Percentiles rank a stretch among this genome's conserved stretches.
Conservation (phyloP, 768 basidiomycete species). For the Lepiota subincarnata region DNA sequence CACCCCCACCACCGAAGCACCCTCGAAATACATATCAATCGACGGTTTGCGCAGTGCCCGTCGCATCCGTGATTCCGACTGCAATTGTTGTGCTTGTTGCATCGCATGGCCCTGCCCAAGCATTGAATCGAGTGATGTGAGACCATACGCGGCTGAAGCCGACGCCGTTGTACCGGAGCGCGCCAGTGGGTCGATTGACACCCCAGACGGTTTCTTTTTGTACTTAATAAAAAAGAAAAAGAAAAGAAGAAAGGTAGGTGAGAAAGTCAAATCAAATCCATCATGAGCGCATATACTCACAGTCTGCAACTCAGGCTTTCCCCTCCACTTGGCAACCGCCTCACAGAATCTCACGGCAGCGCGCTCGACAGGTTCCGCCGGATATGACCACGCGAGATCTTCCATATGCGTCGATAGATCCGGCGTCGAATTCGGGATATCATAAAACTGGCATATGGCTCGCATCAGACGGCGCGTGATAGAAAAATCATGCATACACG, state of each 20-base stretch:
- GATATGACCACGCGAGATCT: slow-evolving; percentile 72
- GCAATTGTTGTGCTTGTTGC: slow-evolving; percentile 1
- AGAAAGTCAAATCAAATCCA: slow-evolving; percentile 13
- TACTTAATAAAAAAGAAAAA: slow-evolving; percentile 47
- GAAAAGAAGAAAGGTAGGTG: too few species aligned
- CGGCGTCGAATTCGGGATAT: slow-evolving; percentile 64
- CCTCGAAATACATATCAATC: slow-evolving; percentile 42
- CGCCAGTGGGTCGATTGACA: slow-evolving; percentile 64
- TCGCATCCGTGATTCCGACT: background rate
- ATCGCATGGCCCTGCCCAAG: background rate
- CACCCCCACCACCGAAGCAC: background rate
- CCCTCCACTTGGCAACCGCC: slow-evolving; percentile 77
- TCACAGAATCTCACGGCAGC: slow-evolving; percentile 78
- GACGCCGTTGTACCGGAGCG: slow-evolving; percentile 60
- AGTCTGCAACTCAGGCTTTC: slow-evolving; percentile 80
- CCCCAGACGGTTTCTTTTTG: slow-evolving; percentile 46
- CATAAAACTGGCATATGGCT: slow-evolving; percentile 58
- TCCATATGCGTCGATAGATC: slow-evolving; percentile 81
- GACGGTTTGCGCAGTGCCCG: slow-evolving; percentile 31
- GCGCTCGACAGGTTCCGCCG: slow-evolving; percentile 77
- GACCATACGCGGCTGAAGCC: slow-evolving; percentile 10
- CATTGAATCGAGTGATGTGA: slow-evolving; percentile 2
- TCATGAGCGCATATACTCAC: slow-evolving; percentile 33
- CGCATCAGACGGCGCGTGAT: background rate
- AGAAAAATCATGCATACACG: slow-evolving; percentile 21